Base-by-base conservation (phyloP, 495 filamentous ascomycete species). In the Penicillium salamii region DNA sequence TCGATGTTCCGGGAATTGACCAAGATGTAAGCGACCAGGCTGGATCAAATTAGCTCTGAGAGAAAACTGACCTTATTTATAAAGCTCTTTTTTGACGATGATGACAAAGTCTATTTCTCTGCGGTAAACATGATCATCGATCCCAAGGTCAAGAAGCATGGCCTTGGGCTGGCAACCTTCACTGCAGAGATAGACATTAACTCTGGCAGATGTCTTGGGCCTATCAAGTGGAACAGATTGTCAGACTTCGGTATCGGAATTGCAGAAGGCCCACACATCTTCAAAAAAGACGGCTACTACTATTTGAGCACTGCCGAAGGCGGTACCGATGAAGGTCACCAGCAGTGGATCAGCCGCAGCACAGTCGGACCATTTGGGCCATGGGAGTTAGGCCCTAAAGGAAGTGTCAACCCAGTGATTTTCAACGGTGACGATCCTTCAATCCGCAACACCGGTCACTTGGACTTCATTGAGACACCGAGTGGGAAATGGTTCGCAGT, bases 1-100 rank as follows among this genome's bases (percentile, higher is more conserved):
- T 67, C 50, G 78, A 80, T 47, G 74, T 74, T 2, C 78, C 74
- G 4, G 75, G 79, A 0, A 80, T 83, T 53, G 80, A 83, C 59
- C 80, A 78, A 39, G 37, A 39, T 23, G 37, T 39, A 39, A 21
- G 7, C 75, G 5, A 32, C 12, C 11, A 12, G 29, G 3, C 12
- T 32, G 7, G 7, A n/a, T n/a, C n/a, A n/a, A 13, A 32, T 32
- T 11, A 13, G 29, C 29, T 13, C 12, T 32, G 12, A 32, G 12
- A 28, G 5, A 28, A 28, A 28, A 13, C 12, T 11, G 3, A 12
- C 5, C 29, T 32, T 7, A 32, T 32, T 8, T 3, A 32, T 12
- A 3, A 32, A 70, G 2, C 67, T 85, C 0, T 84, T 84, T 56
- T 78, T 81, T 52, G 80, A 82, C 41, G 72, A 76, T 31, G 71